A percentile compares a stretch with the other conserved stretches of the same genome.
These are phyloP conservation scores for Epichloe sylvatica DNA, from an alignment of 2,329 filamentous ascomycete genomes.

Conservation along the genomic window DNA sequence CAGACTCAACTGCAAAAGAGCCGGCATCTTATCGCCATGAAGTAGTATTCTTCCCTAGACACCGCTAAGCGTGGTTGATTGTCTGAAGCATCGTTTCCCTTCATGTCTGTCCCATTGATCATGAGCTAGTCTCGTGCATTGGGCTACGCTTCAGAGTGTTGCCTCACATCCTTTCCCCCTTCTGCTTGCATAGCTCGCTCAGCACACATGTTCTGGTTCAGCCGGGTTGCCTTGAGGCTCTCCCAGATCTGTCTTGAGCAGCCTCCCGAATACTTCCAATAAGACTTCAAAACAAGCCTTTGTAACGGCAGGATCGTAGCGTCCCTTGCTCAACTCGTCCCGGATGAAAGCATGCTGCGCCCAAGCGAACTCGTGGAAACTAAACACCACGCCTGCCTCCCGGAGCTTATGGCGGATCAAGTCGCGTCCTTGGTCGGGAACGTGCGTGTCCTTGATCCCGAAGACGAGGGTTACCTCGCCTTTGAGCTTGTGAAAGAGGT, in stretches of 20 bases:
- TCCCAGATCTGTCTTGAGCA: conserved; percentile 67
- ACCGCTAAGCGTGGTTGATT: too few relatives aligned
- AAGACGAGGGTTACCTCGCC: conserved; percentile 86
- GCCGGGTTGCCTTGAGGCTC: conserved; percentile 44
- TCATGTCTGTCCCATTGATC: neutral
- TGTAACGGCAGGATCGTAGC: conserved; percentile 76
- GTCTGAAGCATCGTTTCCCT: too few relatives aligned
- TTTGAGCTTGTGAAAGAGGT: conserved; percentile 50
- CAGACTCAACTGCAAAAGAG: neutral
- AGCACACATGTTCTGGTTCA: conserved; percentile 62
- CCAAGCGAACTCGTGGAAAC: conserved; percentile 83
- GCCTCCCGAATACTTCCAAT: conserved; percentile 69
- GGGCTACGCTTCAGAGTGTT: too few relatives aligned
- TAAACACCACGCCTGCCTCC: conserved; percentile 59
- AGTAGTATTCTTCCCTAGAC: neutral
- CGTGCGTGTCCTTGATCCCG: conserved; percentile 80
- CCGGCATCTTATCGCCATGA: neutral
- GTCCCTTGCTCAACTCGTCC: conserved; percentile 84
- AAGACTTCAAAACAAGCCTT: conserved; percentile 87
- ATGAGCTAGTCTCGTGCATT: neutral
- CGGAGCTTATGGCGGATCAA: conserved; percentile 71
- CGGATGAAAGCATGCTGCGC: conserved; percentile 91
- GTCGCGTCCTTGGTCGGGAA: conserved; percentile 69
- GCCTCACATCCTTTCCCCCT: too few relatives aligned
- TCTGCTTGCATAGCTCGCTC: neutral